phyloP scores from a whole-genome alignment of 805 yeast species.

The Nakazawaea anatomiae region DNA sequence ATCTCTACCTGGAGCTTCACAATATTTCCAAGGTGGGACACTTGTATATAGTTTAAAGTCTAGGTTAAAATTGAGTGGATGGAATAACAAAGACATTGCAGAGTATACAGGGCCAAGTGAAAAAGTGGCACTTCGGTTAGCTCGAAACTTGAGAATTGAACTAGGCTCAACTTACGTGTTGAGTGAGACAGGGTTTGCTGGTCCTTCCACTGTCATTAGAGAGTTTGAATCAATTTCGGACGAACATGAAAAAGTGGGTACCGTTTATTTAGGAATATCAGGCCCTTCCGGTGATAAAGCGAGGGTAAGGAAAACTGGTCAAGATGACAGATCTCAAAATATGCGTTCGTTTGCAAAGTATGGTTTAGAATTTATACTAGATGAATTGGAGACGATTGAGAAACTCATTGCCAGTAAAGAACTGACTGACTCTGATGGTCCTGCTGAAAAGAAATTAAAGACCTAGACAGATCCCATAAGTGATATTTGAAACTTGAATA shows the following conservation, averaged over 20 bases:
- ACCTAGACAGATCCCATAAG: too few relatives aligned
- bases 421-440: neutral
- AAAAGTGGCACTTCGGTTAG: slow-evolving; percentile 66
- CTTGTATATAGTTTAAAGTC: slow-evolving; percentile 73
- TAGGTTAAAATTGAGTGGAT: slow-evolving; percentile 68
- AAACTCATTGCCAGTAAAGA: neutral
- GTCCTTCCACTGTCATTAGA: slow-evolving; percentile 50
- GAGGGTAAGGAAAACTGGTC: slow-evolving; percentile 36
- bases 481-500: too few relatives aligned
- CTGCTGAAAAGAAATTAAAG: neutral
- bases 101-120: slow-evolving; percentile 80
- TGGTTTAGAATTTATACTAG: slow-evolving; percentile 58
- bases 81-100: slow-evolving; percentile 65
- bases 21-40: slow-evolving; percentile 80
- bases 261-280: slow-evolving; percentile 64
- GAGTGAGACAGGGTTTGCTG: slow-evolving; percentile 87
- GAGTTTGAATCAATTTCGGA: slow-evolving; percentile 14
- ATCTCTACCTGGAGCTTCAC: slow-evolving; percentile 80
- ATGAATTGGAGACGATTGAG: slow-evolving; percentile 29
- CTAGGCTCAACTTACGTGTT: slow-evolving; percentile 78
- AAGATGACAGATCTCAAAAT: slow-evolving; percentile 51
- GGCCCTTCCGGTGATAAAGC: slow-evolving; percentile 59
- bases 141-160: slow-evolving; percentile 73
- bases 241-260: slow-evolving; percentile 42
- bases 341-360: slow-evolving; percentile 71